Conservation (phyloP, 1,139 yeast genomes). For the Blastobotrys aristatus region DNA sequence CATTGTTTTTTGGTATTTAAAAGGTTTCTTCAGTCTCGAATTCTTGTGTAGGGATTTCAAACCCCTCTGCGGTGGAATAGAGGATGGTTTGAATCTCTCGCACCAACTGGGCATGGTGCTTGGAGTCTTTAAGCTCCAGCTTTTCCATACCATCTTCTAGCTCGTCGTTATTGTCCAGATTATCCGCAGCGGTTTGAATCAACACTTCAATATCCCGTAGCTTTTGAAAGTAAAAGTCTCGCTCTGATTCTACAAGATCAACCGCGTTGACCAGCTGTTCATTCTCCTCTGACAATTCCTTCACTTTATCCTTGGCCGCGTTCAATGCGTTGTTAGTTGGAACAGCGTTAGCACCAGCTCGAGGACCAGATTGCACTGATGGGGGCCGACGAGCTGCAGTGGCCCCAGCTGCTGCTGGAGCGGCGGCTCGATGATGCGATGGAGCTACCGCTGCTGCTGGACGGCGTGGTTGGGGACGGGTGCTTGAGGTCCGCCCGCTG, state of each 20-base stretch:
- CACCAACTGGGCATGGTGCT: conserved; percentile 19
- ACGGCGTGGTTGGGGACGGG: neutral
- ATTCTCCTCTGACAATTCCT: conserved; percentile 40
- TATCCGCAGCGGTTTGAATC: conserved; percentile 59
- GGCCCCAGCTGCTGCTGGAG: conserved; percentile 5
- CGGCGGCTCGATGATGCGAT: conserved; percentile 7
- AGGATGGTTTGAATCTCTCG: conserved; percentile 64
- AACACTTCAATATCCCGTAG: conserved; percentile 82
- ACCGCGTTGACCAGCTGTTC: conserved; percentile 47
- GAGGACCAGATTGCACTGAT: conserved; percentile 9
- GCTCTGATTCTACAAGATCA: conserved; percentile 48
- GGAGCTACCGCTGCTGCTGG: neutral
- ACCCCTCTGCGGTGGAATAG: conserved; percentile 78
- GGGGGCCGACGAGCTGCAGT: conserved; percentile 12
- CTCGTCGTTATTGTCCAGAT: conserved; percentile 34
- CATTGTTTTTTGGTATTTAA: conserved; percentile 10
- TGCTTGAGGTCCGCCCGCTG: conserved; percentile 4
- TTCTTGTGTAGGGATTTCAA: conserved; percentile 35
- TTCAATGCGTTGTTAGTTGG: conserved; percentile 14
- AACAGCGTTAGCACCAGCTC: conserved; percentile 15
- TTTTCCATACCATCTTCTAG: conserved; percentile 15
- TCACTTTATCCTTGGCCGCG: conserved; percentile 24
- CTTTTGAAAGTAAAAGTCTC: conserved; percentile 87
- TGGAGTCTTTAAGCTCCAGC: conserved; percentile 19
- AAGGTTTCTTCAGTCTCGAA: conserved; percentile 33